phyloP scores from a whole-genome alignment of 768 basidiomycete genomes.

The Leccinum variicolor region DNA sequence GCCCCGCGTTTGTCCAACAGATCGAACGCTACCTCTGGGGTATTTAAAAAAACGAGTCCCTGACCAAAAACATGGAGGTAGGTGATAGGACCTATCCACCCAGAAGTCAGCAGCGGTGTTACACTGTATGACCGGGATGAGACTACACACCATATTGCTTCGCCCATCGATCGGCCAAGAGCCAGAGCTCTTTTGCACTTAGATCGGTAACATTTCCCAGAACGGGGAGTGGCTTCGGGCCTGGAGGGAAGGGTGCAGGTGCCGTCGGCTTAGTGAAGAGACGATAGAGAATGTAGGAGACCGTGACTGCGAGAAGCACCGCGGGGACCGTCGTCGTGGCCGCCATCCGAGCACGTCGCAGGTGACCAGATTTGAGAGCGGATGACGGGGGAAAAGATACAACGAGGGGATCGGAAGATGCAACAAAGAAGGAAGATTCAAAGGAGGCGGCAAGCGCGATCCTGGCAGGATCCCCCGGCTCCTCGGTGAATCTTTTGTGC shows the following conservation, averaged over 20 bases:
- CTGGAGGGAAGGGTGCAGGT: constrained; percentile 54
- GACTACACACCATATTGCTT: constrained; percentile 53
- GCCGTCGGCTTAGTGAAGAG: constrained; percentile 9
- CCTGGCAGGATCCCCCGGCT: background rate
- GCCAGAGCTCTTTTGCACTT: constrained; percentile 60
- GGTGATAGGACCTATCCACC: constrained; percentile 48
- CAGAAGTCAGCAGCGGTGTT: background rate
- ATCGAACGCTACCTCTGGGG: constrained; percentile 54
- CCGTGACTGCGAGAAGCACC: constrained; percentile 17
- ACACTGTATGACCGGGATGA: background rate
- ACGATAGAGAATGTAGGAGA: constrained; percentile 19
- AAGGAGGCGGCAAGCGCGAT: background rate
- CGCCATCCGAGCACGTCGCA: constrained; percentile 13
- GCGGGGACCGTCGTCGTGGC: constrained; percentile 9
- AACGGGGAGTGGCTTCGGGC: constrained; percentile 62
- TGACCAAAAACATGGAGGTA: constrained; percentile 66
- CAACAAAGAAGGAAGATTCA: constrained; percentile 20
- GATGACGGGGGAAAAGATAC: background rate
- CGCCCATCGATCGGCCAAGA: constrained; percentile 59
- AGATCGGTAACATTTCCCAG: constrained; percentile 65
- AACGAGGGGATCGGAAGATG: constrained; percentile 12
- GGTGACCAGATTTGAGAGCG: background rate
- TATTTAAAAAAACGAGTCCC: constrained; percentile 65
- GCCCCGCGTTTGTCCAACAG: constrained; percentile 67
- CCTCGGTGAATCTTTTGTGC: background rate